Evolutionary conservation across 352 stramenopile genomes (phyloP), one percentile per base, ranked within the genome.

Genomic region (Globisporangium ultimum): DNA sequence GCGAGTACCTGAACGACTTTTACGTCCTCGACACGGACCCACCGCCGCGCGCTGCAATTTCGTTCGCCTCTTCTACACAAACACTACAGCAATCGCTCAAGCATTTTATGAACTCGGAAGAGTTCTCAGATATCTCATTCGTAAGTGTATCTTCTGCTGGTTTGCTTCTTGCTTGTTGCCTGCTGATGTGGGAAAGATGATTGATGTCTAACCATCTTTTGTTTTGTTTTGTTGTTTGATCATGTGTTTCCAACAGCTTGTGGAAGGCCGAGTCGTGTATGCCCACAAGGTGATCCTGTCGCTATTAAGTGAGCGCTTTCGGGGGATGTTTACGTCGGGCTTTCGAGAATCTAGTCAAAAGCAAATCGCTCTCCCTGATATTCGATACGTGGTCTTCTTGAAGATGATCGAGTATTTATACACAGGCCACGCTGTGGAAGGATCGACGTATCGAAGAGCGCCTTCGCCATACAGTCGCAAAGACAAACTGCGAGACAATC

Each of bases 111-210:
- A 95, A 98, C 66, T 84, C 86, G 53, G 81, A 96, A 45, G 87
- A 97, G 61, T 98, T 98, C 63, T 93, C 92, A 8, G 95, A 98
- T 63, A 96, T 98, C 53, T 97, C 89, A 5, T 98, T 99, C 67
- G 76, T 84, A 80, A 53, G 76, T 75, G 47, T 18, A 2, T 52
- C 38, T 43, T 45, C 40, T 45, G 13, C 13, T 45, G 7, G 7
- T 45, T 0, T 10, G 40, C 40, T 45, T 63, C 41, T 48, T 24
- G 21, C 8, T 41, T 20, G 47, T 14, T 47, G 17, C 36, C 43
- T 60, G 28, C 5, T 36, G 28, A 10, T 6, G 8, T 36, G 7
- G 28, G 28, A 10, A 36, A 11, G 28, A 10, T 11, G 28, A 36
- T 36, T 10, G 9, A 1, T 36, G 28, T 36, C 28, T 10, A 36